These are phyloP conservation scores for California macrophylla DNA, from an alignment of 441 rosid genomes.

Conservation along the genomic window DNA sequence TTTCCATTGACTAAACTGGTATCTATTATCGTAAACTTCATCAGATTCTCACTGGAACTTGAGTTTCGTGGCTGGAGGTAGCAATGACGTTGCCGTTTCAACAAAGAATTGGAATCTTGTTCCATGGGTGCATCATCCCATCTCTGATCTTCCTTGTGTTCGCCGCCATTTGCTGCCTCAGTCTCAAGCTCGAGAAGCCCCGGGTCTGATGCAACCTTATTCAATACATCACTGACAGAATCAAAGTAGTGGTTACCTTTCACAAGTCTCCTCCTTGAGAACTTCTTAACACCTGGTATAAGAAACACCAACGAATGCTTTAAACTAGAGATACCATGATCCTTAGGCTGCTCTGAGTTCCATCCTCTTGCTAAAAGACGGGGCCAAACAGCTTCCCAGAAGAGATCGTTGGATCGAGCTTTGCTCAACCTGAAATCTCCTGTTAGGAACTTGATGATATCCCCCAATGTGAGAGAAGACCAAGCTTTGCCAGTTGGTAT, in stretches of 20 bases:
- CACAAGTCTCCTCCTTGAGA: constrained; percentile 52
- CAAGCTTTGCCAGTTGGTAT: constrained; percentile 66
- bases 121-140: constrained; percentile 21
- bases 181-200: constrained; percentile 52
- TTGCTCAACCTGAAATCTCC: constrained; percentile 76
- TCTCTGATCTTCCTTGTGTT: constrained; percentile 26
- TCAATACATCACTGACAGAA: constrained; percentile 66
- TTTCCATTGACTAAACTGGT: constrained; percentile 38
- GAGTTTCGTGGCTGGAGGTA: constrained; percentile 56
- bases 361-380: constrained; percentile 81
- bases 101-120: constrained; percentile 17
- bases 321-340: constrained; percentile 26
- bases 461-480: constrained; percentile 41
- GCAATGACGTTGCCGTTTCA: constrained; percentile 26
- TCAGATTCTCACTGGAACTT: constrained; percentile 19
- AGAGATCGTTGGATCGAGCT: constrained; percentile 64
- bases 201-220: constrained; percentile 60
- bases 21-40: constrained; percentile 56
- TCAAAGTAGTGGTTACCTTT: constrained; percentile 74
- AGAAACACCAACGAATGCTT: constrained; percentile 63
- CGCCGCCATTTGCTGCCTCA: constrained; percentile 23
- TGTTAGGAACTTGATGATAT: constrained; percentile 51
- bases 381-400: constrained; percentile 99
- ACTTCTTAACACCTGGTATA: constrained; percentile 51
- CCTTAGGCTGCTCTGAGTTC: constrained; percentile 76